Conservation (phyloP, 805 yeast species). For the Suhomyces tanzawaensis region DNA sequence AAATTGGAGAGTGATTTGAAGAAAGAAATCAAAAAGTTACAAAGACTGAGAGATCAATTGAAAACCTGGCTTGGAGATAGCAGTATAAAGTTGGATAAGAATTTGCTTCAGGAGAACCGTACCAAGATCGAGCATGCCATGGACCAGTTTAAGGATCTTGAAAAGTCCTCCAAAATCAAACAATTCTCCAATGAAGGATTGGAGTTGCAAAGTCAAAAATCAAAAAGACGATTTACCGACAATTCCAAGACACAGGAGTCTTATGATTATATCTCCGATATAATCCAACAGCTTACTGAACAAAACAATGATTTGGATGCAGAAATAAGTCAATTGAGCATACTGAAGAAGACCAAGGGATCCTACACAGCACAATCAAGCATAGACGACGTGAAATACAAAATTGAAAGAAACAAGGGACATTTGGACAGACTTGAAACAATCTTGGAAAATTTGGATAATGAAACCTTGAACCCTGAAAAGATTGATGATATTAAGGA, state of each 20-base stretch:
- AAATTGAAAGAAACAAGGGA: conserved; percentile 69
- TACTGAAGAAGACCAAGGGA: conserved; percentile 49
- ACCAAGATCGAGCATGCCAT: conserved; percentile 79
- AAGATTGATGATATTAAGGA: conserved; percentile 75
- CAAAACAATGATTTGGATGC: conserved; percentile 81
- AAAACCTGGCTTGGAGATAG: conserved; percentile 92
- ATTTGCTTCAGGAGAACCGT: conserved; percentile 54
- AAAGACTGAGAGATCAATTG: conserved; percentile 90
- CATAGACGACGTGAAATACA: conserved; percentile 59
- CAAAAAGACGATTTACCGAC: conserved; percentile 43
- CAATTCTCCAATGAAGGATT: conserved; percentile 93
- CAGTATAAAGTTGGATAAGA: conserved; percentile 74
- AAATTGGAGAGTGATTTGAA: conserved; percentile 89
- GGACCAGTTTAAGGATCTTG: conserved; percentile 95
- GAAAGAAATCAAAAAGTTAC: conserved; percentile 91
- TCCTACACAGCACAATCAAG: conserved; percentile 44
- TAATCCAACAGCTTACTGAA: conserved; percentile 75
- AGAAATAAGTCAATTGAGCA: conserved; percentile 42
- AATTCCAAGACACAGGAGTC: conserved; percentile 78
- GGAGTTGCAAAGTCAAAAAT: conserved; percentile 54
- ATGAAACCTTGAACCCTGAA: conserved; percentile 76
- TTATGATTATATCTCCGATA: conserved; percentile 61
- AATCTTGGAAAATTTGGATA: conserved; percentile 72
- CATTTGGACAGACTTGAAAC: conserved; percentile 78
- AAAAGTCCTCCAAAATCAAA: conserved; percentile 87